Percentiles rank a stretch among this genome's conserved stretches.
Conservation (phyloP, 805 yeast genomes). For the Pichia californica region DNA sequence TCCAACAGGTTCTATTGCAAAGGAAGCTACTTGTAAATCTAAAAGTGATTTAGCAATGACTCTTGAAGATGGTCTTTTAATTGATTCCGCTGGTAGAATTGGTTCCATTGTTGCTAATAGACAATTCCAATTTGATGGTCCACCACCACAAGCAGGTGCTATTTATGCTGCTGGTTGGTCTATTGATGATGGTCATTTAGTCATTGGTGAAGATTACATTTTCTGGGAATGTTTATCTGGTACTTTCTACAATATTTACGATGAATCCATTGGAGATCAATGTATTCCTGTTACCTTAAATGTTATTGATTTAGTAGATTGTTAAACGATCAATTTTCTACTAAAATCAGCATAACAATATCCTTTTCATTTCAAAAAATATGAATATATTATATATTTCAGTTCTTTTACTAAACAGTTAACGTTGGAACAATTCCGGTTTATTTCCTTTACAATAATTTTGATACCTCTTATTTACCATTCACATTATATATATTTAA, state of each 20-base stretch:
- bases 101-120: constrained; percentile 57
- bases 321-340: constrained; percentile 16
- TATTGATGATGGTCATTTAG: constrained; percentile 41
- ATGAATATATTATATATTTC: neutral
- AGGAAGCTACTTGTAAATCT: constrained; percentile 30
- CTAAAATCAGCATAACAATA: too few species aligned
- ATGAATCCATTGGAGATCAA: constrained; percentile 40
- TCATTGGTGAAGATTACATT: constrained; percentile 40
- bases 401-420: too few species aligned
- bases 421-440: too few species aligned
- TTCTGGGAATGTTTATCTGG: constrained; percentile 54
- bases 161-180: constrained; percentile 49
- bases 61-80: constrained; percentile 36
- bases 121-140: constrained; percentile 63
- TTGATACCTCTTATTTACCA: constrained; percentile 1
- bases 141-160: constrained; percentile 57
- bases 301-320: constrained; percentile 36
- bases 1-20: constrained; percentile 22
- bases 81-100: constrained; percentile 43
- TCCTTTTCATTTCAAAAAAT: neutral
- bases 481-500: neutral
- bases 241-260: constrained; percentile 53
- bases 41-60: constrained; percentile 37
- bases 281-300: constrained; percentile 40
- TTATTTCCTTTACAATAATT: neutral